Evolutionary conservation across 306 rosid species (phyloP).

Genomic region (Myrica gale): DNA sequence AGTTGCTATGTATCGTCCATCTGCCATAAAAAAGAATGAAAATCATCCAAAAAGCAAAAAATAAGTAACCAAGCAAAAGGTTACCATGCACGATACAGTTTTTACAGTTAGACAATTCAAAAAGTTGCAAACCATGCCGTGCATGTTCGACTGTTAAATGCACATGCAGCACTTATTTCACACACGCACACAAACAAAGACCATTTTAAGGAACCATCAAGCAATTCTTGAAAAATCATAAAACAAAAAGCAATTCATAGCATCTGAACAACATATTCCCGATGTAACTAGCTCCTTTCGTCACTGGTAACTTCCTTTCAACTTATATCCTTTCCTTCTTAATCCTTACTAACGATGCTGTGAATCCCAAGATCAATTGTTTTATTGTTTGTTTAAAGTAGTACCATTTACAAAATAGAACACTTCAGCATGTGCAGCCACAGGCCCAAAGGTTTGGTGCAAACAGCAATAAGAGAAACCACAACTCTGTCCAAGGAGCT

Average conservation of each 20-base stretch:
- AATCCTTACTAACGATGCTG: background rate
- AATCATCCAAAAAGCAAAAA: constrained; percentile 1
- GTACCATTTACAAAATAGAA: background rate
- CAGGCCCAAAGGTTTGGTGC: background rate
- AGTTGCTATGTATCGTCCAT: constrained; percentile 69
- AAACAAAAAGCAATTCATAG: background rate
- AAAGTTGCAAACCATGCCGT: background rate
- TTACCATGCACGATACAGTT: background rate
- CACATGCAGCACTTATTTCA: too few relatives aligned
- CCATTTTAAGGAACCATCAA: background rate
- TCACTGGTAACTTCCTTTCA: background rate
- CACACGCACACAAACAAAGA: too few relatives aligned
- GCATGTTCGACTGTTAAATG: background rate
- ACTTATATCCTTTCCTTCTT: background rate
- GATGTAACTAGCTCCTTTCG: too few relatives aligned
- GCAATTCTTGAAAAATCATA: background rate
- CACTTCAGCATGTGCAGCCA: background rate
- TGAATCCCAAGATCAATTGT: background rate
- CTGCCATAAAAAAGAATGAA: constrained; percentile 43
- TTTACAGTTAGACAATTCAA: background rate
- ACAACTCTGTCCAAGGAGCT: background rate
- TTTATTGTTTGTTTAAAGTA: too few relatives aligned
- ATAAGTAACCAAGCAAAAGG: constrained; percentile 12
- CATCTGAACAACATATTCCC: background rate
- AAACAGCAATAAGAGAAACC: background rate